Evolutionary conservation across 495 filamentous ascomycete species (phyloP).

Genomic region (Tuber brumale): DNA sequence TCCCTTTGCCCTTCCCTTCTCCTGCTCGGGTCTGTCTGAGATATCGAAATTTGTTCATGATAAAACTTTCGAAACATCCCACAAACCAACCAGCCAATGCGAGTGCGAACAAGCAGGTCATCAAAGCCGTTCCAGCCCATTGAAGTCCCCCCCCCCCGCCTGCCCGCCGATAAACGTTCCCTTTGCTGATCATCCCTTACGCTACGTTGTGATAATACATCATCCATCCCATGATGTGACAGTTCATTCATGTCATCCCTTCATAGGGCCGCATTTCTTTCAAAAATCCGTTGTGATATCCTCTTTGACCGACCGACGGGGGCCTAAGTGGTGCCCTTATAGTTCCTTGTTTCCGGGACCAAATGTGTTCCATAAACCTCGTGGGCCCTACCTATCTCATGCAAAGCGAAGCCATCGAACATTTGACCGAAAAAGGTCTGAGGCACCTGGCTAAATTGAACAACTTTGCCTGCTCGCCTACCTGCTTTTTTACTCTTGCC

Average conservation of each 20-base stretch:
- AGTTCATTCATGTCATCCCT: not conserved
- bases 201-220: not conserved
- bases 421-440: conserved; percentile 17
- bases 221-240: not conserved
- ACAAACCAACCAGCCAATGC: not conserved
- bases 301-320: not conserved
- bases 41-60: not conserved
- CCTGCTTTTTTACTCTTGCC: not conserved
- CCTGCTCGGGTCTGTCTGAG: not conserved
- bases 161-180: not conserved
- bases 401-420: conserved; percentile 1
- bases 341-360: not conserved
- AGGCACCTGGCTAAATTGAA: conserved; percentile 33
- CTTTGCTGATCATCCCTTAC: not conserved
- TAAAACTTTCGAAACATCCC: not conserved
- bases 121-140: not conserved
- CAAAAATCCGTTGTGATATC: not conserved
- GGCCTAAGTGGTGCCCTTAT: not conserved
- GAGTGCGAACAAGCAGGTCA: not conserved
- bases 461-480: not conserved
- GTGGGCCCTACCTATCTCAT: not conserved
- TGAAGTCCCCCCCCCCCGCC: not conserved
- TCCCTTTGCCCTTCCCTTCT: not conserved
- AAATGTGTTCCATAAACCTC: not conserved
- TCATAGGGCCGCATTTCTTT: not conserved